Base-by-base conservation (phyloP, 164 flowering plant species). In the Protea cynaroides region DNA sequence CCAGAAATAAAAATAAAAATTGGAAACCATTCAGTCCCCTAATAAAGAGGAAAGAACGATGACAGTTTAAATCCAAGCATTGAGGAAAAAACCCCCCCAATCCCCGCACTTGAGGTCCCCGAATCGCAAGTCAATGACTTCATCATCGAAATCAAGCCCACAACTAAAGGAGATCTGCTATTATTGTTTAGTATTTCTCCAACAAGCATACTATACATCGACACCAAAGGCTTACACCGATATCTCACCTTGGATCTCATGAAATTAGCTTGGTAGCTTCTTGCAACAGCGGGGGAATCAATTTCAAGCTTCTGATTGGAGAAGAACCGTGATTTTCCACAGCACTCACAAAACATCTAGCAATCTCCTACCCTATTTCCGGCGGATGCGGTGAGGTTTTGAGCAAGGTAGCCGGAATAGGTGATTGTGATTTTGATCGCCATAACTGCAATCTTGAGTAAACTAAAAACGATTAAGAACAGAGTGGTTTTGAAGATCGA, bases 401-500 rank as follows among this genome's bases (percentile, higher is more conserved):
- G 81, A 53, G 85, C 89, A 9, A 85, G 71, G 67, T 83, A 79
- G 76, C 87, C 81, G 63, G 97, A 83, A 72, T 67, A 85, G 67
- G 71, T 53, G 52, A 81, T 64, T 49, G 97, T 87, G 59, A 74
- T 68, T 22, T 86, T 69, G 70, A 91, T 75, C 71, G 93, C 96
- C 93, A 87, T 85, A 61, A 8, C 38, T 14, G 60, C 68, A 53
- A 56, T 23, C 19, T 47, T 67, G 49, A 58, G 22, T 5, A 61
- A 23, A 7, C 53, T 17, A 14, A 17, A 29, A 49, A 62, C 25
- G 29, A 34, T 43, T 19, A 64, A 50, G 22, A 25, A 43, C 57
- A 25, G 10, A 37, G 49, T 25, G 22, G 53, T 25, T 19, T 40
- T 38, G 25, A 66, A 7, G 58, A 46, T 55, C 54, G 36, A 54